Base-by-base conservation (phyloP, 306 rosid genomes). In the Sicyos edulis region DNA sequence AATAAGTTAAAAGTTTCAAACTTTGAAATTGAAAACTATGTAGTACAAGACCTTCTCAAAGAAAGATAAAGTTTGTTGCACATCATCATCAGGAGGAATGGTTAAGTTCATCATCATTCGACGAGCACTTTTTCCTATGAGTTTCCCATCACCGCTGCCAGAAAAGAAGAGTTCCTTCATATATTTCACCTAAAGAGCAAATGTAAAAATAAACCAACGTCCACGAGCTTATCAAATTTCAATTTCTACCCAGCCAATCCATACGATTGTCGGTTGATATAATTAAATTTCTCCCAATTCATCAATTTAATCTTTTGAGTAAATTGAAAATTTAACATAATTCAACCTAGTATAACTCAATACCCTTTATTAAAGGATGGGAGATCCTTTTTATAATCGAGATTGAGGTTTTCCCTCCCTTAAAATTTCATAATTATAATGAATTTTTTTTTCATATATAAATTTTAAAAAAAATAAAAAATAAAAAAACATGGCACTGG, bases 41-140 rank as follows among this genome's bases (percentile, higher is more conserved):
- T n/a, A 22, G 32, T 24, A 52, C 12, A 40, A 70, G 19, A 88
- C 95, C 93, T 88, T 92, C 72, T 88, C 91, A 74, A 92, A 92
- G 77, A 88, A 86, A 57, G 98, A 88, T 11, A 92, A 60, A 40
- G 93, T 88, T 72, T 74, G 91, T 53, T 92, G 98, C 60, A 90
- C 74, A 66, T 88, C 92, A 17, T 92, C 96, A 45, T 92, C 98
- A 16, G 85, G 63, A 20, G 96, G 83, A 82, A 92, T 85, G 0
- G 96, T 90, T 67, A 90, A 80, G 55, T 80, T 80, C 62, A 69
- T 81, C 91, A 90, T 88, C 85, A 90, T 86, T 58, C 79, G 85
- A 7, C 85, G 90, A 61, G 87, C 88, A 32, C 75, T 80, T 54
- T 81, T 90, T 37, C 90, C 86, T 10, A 81, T 54, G 54, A 77